Conservation (phyloP, 2,329 filamentous ascomycete species). For the Alternaria metachromatica region DNA sequence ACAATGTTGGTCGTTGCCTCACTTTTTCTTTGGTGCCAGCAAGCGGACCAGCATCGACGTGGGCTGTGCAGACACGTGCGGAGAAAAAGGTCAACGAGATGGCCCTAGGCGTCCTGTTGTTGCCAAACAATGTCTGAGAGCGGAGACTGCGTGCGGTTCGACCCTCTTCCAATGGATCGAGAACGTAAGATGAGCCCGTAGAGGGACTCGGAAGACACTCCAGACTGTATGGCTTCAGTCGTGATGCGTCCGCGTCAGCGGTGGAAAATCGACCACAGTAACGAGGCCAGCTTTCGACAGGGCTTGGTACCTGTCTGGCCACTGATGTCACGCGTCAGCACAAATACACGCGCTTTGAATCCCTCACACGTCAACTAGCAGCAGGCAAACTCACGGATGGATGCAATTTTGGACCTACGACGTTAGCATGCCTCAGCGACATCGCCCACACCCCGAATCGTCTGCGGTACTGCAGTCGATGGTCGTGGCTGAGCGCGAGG, state of each 20-base stretch:
- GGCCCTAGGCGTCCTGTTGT: no score
- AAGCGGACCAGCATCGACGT: neutral
- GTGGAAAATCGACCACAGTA: no score
- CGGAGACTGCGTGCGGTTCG: neutral
- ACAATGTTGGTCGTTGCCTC: neutral
- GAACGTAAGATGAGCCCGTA: neutral
- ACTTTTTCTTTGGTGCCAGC: neutral
- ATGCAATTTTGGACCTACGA: no score
- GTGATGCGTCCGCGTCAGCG: neutral
- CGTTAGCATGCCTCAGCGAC: no score
- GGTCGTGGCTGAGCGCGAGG: neutral
- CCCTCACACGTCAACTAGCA: neutral
- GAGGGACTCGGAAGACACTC: neutral
- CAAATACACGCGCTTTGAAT: neutral
- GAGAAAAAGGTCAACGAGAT: neutral
- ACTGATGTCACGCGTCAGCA: neutral
- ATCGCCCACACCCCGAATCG: fast-evolving
- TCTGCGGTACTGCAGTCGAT: neutral
- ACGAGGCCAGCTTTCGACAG: neutral
- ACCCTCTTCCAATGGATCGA: neutral
- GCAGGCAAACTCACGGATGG: neutral
- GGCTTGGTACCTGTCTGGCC: neutral
- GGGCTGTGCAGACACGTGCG: neutral
- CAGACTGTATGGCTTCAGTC: neutral
- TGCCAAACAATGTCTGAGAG: neutral